A percentile compares a stretch with the other conserved stretches of the same genome.
phyloP scores from a whole-genome alignment of 352 stramenopile species.

The Phytophthora pluvialis region DNA sequence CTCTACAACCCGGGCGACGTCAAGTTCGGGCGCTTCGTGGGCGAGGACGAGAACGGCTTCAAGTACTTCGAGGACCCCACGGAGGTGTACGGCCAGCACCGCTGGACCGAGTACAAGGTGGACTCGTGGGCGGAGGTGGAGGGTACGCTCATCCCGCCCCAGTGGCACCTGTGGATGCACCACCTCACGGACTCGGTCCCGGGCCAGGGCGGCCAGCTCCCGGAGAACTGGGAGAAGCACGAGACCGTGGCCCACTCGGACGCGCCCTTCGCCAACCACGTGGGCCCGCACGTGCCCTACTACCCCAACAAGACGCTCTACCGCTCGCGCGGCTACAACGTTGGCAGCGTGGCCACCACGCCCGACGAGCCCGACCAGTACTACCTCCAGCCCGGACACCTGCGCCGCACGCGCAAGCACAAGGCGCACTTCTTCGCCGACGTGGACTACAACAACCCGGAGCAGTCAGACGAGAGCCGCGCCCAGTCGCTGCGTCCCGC shows the following conservation, averaged over 20 bases:
- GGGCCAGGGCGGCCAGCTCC: constrained; percentile 63
- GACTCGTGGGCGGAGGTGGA: constrained; percentile 83
- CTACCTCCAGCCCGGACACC: constrained; percentile 82
- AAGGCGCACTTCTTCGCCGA: constrained; percentile 69
- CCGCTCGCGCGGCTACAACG: constrained; percentile 81
- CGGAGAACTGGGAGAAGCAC: constrained; percentile 73
- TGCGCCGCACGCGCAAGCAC: constrained; percentile 74
- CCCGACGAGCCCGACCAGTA: constrained; percentile 78
- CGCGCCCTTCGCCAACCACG: constrained; percentile 72
- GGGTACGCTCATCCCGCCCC: constrained; percentile 73
- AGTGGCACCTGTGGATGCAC: constrained; percentile 90
- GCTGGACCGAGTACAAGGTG: constrained; percentile 87
- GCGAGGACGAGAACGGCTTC: constrained; percentile 84
- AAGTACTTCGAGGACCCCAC: constrained; percentile 90
- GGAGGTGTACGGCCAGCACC: constrained; percentile 76
- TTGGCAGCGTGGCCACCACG: constrained; percentile 70
- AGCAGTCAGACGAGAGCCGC: constrained; percentile 46
- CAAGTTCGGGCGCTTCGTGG: constrained; percentile 87
- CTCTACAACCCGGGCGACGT: constrained; percentile 90
- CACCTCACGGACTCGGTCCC: constrained; percentile 77
- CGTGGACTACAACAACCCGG: constrained; percentile 87
- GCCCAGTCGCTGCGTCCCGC: constrained; percentile 60
- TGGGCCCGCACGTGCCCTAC: constrained; percentile 72
- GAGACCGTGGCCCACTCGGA: constrained; percentile 61
- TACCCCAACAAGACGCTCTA: constrained; percentile 80